A percentile compares a stretch with the other conserved stretches of the same genome.
These are phyloP conservation scores for Phytophthora lateralis DNA, from an alignment of 352 stramenopile genomes.

Conservation along the genomic window DNA sequence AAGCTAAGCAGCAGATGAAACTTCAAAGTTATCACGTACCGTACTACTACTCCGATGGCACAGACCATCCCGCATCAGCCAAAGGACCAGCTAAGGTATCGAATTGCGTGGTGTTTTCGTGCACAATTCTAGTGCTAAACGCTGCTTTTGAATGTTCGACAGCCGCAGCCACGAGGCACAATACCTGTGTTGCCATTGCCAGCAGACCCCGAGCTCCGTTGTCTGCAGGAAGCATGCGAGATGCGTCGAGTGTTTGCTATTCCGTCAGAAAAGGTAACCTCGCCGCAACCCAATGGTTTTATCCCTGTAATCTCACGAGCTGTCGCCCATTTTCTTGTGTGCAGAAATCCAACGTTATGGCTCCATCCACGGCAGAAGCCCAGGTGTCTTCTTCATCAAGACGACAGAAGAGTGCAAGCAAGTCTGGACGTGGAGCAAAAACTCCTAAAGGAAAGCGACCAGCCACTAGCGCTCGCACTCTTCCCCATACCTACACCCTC, in stretches of 20 bases:
- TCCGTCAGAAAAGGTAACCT: conserved; percentile 20
- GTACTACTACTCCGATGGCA: conserved; percentile 28
- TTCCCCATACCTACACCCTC: conserved; percentile 1
- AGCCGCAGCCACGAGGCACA: conserved; percentile 54
- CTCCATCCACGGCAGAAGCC: background rate
- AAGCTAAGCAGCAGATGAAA: conserved; percentile 19
- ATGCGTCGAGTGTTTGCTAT: conserved; percentile 37
- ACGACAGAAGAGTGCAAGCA: conserved; percentile 9
- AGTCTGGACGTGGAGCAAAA: conserved; percentile 12
- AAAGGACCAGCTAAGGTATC: conserved; percentile 23
- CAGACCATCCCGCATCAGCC: background rate
- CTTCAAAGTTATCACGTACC: conserved; percentile 47
- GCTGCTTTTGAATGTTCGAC: background rate
- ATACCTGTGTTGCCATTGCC: conserved; percentile 48
- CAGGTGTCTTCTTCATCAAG: conserved; percentile 20
- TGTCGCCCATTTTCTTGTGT: background rate
- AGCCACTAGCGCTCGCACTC: conserved; percentile 1
- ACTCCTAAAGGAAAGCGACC: conserved; percentile 16
- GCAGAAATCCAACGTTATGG: conserved; percentile 1
- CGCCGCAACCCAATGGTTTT: background rate
- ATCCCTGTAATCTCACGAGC: background rate
- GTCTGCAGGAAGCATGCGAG: conserved; percentile 48
- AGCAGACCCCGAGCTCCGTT: conserved; percentile 59
- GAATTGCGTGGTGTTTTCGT: background rate
- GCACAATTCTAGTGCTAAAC: background rate